Conservation (phyloP, 2,329 filamentous ascomycete species). For the Cladobotryum mycophilum region DNA sequence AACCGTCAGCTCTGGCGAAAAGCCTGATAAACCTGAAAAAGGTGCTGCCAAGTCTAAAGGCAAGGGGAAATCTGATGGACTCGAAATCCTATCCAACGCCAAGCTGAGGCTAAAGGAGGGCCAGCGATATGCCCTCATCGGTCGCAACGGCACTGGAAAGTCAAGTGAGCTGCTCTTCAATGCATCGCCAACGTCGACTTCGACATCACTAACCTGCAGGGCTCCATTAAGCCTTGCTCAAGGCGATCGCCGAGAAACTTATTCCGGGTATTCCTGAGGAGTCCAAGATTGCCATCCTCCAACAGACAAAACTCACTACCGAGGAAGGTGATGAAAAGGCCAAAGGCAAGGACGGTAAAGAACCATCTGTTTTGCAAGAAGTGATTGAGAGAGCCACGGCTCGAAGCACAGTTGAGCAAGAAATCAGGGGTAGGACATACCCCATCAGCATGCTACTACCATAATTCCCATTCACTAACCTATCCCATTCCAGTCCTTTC, state of each 20-base stretch:
- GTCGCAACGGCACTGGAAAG: conserved; percentile 77
- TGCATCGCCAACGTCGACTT: not conserved
- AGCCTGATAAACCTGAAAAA: conserved; percentile 11
- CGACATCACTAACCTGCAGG: not conserved
- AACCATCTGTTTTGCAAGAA: conserved; percentile 53
- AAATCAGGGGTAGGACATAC: conserved; percentile 48
- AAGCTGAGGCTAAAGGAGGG: conserved; percentile 67
- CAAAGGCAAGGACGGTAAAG: conserved; percentile 9
- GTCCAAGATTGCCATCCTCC: conserved; percentile 60
- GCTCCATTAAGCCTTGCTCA: conserved; percentile 52
- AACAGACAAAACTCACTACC: conserved; percentile 50
- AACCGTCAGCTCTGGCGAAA: conserved; percentile 46
- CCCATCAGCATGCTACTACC: too few relatives aligned
- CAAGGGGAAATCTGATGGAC: conserved; percentile 38
- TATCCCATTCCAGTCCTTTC: conserved; percentile 40
- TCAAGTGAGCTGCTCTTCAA: conserved; percentile 52
- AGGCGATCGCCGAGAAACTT: conserved; percentile 69
- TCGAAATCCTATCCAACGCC: conserved; percentile 66
- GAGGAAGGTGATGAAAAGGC: conserved; percentile 25
- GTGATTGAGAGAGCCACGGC: conserved; percentile 58
- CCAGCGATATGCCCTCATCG: conserved; percentile 69
- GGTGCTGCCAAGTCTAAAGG: conserved; percentile 45
- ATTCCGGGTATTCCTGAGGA: conserved; percentile 68
- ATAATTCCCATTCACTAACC: too few relatives aligned
- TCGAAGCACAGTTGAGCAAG: conserved; percentile 50